Base-by-base conservation (phyloP, 2,329 filamentous ascomycete species). In the Bipolaris zeicola region DNA sequence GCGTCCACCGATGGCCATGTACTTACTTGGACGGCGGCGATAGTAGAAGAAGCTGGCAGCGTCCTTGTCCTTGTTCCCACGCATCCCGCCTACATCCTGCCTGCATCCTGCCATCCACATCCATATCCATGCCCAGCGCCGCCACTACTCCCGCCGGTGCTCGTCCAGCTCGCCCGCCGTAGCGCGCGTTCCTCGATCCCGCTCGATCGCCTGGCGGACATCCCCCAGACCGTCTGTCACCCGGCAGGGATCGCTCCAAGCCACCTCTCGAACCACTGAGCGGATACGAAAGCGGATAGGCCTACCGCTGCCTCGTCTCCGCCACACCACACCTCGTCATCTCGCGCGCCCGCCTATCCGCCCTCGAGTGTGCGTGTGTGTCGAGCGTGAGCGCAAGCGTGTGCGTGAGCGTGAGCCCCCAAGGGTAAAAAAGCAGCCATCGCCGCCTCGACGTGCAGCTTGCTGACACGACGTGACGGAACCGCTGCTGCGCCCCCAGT, bases 191-290 rank as follows among this genome's bases (percentile, higher is more conserved):
- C 51, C 34, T 60, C 53, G 50, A 61, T 57, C 39, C 20, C 44
- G 54, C 24, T 44, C 55, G 44, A 54, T 55, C 46, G 39, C 38
- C 47, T 18, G 36, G 20, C 42, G 41, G 43, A 39, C 24, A 36
- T 31, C 60, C 47, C 53, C 57, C 54, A 53, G 54, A 50, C 33
- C 42, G 38, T 47, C 50, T 53, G 52, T 50, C 38, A 43, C 41
- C 42, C 49, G 52, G 62, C 67, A 70, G 63, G 67, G 68, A 65
- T 64, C 26, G 44, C 48, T 51, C 51, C 63, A 66, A 69, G 70
- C 70, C 69, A 72, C 67, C 61, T 59, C 61, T 65, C 55, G 60
- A 66, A 65, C 67, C 61, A 68, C 60, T 61, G 58, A 51, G 58
- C 57, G 62, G 64, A 64, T 51, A 59, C 62, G 41, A 57, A 57